Base-by-base conservation (phyloP, 352 stramenopile genomes). In the Elongisporangium undulatum region DNA sequence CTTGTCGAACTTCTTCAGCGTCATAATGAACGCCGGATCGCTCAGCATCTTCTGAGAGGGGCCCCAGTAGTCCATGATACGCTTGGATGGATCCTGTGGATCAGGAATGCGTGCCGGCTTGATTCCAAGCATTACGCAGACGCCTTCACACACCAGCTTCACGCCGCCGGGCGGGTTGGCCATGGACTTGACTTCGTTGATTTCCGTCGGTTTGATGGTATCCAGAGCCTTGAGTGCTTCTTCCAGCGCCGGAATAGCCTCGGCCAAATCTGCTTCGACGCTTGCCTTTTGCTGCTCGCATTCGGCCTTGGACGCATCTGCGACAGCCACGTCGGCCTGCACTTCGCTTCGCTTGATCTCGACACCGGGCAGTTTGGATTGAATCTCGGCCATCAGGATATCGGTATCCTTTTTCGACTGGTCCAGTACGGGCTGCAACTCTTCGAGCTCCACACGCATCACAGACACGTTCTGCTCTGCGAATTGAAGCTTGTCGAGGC, bases 31-130 rank as follows among this genome's bases (percentile, higher is more conserved):
- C 19, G 81, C 89, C 7, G 87, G 74, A 59, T 98, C 92, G 24
- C 82, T 91, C 10, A 98, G 78, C 85, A 98, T 96, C 59, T 97
- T 95, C 71, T 98, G 89, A 0, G 87, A 95, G 3, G 93, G 90
- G 0, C 90, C 93, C 95, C 95, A 98, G 67, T 95, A 98, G 67
- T 98, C 95, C 85, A 97, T 95, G 56, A 98, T 97, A 17, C 90
- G 80, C 58, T 97, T 97, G 1, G 85, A 97, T 4, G 92, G 86
- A 58, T 98, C 92, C 49, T 75, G 66, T 0, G 86, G 86, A 62
- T 98, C 95, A 6, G 92, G 93, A 63, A 98, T 97, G 17, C 91
- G 78, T 8, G 84, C 78, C 9, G 94, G 83, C 62, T 98, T 98
- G 61, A 98, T 96, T 13, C 87, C 89, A 15, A 98, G 77, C 91